Conservation (phyloP, 2,329 filamentous ascomycete genomes). For the Trichoderma cornu-damae region DNA sequence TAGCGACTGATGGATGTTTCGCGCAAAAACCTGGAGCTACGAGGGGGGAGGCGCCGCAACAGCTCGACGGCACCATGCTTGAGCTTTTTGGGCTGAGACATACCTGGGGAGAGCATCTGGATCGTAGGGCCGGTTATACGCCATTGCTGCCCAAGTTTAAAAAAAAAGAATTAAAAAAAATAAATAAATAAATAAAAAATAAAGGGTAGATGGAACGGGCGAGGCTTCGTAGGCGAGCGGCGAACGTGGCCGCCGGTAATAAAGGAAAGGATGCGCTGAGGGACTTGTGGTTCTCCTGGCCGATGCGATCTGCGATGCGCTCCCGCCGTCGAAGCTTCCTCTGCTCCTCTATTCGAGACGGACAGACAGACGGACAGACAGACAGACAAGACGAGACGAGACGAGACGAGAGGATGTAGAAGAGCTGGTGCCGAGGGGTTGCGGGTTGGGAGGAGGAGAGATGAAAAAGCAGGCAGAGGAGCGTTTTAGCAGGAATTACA, state of each 20-base stretch:
- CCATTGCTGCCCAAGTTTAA: slow-evolving; percentile 53
- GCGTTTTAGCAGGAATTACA: not conserved
- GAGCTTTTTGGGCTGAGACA: slow-evolving; percentile 32
- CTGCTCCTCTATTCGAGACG: too few relatives aligned
- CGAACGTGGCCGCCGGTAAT: not conserved
- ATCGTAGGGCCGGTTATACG: slow-evolving; percentile 90
- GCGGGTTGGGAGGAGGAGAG: not conserved
- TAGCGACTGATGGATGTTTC: not conserved
- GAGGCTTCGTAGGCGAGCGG: not conserved
- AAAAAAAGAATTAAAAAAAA: too few relatives aligned
- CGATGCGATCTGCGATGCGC: not conserved
- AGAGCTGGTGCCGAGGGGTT: not conserved
- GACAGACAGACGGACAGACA: too few relatives aligned
- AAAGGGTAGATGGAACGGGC: too few relatives aligned
- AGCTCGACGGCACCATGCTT: not conserved
- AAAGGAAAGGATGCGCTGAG: not conserved
- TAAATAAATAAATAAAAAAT: too few relatives aligned
- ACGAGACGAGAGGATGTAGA: not conserved
- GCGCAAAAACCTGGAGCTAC: not conserved
- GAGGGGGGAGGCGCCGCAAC: not conserved
- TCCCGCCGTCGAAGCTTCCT: not conserved
- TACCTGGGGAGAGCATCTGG: slow-evolving; percentile 92
- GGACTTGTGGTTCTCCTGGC: not conserved
- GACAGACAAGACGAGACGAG: not conserved
- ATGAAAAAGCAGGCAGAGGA: not conserved